Evolutionary conservation across 202 grass and related monocot genomes (phyloP).

Genomic region (Tripidium arundinaceum): DNA sequence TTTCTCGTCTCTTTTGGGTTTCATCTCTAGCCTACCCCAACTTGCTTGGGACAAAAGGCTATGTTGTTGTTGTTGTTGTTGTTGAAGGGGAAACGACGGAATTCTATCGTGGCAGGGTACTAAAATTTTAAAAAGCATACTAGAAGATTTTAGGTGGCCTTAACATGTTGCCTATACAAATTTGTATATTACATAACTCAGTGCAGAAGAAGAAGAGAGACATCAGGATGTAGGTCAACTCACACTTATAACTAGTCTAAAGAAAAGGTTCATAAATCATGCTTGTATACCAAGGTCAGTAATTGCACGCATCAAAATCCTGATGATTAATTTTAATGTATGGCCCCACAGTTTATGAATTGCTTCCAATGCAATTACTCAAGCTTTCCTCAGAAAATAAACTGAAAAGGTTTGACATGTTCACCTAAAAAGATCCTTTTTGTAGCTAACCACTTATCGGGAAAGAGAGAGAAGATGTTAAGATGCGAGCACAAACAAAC

Average conservation of each 20-base stretch:
- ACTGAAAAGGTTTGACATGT: conserved; percentile 6
- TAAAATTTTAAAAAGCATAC: neutral
- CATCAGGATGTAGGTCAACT: neutral
- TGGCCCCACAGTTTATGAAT: neutral
- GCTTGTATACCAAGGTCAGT: neutral
- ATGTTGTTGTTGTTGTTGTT: neutral
- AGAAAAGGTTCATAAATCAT: conserved; percentile 4
- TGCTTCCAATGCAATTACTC: conserved; percentile 3
- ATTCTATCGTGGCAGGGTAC: neutral
- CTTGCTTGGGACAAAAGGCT: no score
- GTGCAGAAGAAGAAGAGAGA: neutral
- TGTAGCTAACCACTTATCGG: neutral
- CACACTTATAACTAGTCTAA: neutral
- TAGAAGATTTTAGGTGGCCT: neutral
- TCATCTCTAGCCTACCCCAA: no score
- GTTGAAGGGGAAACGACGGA: neutral
- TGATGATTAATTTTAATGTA: conserved; percentile 10
- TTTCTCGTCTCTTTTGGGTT: no score
- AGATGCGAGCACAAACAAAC: neutral
- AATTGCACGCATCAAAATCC: conserved; percentile 10
- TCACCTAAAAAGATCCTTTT: neutral
- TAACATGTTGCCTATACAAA: conserved; percentile 12
- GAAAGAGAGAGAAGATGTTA: neutral
- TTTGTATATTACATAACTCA: neutral
- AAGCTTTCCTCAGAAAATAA: conserved; percentile 13